These are phyloP conservation scores for Fusarium avenaceum DNA, from an alignment of 2,329 filamentous ascomycete species.

Conservation along the genomic window DNA sequence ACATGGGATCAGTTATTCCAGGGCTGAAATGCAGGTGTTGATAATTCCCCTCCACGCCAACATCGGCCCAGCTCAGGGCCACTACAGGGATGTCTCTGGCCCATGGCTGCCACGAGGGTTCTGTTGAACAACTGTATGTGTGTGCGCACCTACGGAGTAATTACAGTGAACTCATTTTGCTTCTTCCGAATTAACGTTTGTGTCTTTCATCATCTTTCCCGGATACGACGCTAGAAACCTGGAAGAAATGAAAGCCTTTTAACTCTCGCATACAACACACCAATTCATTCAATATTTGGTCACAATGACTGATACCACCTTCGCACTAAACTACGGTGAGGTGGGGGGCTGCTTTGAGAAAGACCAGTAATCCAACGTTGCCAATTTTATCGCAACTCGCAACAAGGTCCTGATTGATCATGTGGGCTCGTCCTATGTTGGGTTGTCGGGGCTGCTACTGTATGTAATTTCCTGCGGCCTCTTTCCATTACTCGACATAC, in stretches of 20 bases:
- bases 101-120: conserved; percentile 49
- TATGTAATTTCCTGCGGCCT: conserved; percentile 40
- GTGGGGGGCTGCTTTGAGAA: conserved; percentile 35
- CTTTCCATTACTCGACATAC: conserved; percentile 32
- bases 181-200: conserved; percentile 44
- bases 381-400: conserved; percentile 39
- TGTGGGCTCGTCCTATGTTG: conserved; percentile 22
- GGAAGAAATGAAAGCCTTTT: conserved; percentile 13
- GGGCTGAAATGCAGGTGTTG: conserved; percentile 42
- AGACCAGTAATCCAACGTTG: conserved; percentile 28
- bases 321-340: conserved; percentile 44
- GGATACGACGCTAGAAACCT: conserved; percentile 38
- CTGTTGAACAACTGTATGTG: conserved; percentile 33
- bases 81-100: conserved; percentile 47
- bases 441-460: conserved; percentile 25
- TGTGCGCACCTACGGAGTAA: conserved; percentile 15
- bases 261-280: background rate
- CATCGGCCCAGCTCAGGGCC: conserved; percentile 22
- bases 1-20: conserved; percentile 37
- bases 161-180: conserved; percentile 25
- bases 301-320: conserved; percentile 8
- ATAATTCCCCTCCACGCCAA: conserved; percentile 22
- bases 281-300: conserved; percentile 8
- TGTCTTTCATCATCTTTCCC: conserved; percentile 32
- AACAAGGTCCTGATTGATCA: conserved; percentile 28